Base-by-base conservation (phyloP, 768 basidiomycete species). In the Ramaria sp. region DNA sequence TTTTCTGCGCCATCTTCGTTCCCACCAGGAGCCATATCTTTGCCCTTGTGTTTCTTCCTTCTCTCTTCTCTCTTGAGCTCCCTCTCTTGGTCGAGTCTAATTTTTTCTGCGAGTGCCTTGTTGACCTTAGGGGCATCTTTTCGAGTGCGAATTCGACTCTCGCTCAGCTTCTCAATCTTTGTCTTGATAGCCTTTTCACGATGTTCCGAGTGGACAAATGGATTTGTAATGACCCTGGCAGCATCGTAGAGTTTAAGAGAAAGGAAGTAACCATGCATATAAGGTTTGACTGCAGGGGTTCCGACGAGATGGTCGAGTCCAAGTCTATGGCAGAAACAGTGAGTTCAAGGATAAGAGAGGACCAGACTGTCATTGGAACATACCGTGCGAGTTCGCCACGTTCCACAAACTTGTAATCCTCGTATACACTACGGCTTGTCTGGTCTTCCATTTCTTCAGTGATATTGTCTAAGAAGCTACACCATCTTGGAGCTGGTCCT, bases 261-360 rank as follows among this genome's bases (percentile, higher is more conserved):
- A 58, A 97, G 69, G 73, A 99, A 98, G 79, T 94, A 98, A 41
- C 96, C 96, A 68, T 99, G 96, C 95, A 99, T 97, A 70, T 98
- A 99, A 3, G 96, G 96, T 68, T 95, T 95, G 75, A 98, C 88
- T 16, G 88, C 82, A 20, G 92, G 83, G 5, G 94, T 95, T 49
- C 96, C 96, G 59, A 96, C 72, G 61, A 99, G 88, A 66, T 95
- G 91, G 60, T 93, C 88, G 65, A 99, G 70, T n/a, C 93, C 89
- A 58, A 99, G 82, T 34, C 92, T 95, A 62, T 37, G 55, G 47
- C 54, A 28, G 27, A 18, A 42, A 41, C 15, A 28, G 36, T 41
- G 16, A 41, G 52, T 4, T 41, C 22, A 50, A 32, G 3, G 18
- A 50, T 41, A 22, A 38, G 16, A 24, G 12, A 38, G 13, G 50